Conservation (phyloP, 352 stramenopile genomes). For the Peronosclerospora sorghi region DNA sequence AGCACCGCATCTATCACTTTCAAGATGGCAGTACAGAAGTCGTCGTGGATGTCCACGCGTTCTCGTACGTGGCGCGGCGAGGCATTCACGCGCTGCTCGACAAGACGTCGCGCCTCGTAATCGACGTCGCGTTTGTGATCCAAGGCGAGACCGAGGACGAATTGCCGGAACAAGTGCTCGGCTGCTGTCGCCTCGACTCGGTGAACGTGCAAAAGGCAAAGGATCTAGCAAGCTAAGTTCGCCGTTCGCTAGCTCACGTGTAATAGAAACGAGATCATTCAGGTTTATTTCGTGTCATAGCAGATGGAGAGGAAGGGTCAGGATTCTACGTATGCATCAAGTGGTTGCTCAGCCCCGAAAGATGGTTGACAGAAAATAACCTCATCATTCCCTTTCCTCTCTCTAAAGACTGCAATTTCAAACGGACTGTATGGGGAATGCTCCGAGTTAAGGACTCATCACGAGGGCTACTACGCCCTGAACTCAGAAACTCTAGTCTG, state of each 20-base stretch:
- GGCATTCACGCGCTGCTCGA: slow-evolving; percentile 71
- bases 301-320: slow-evolving; percentile 73
- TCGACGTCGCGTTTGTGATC: slow-evolving; percentile 82
- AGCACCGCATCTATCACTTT: slow-evolving; percentile 80
- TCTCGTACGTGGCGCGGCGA: slow-evolving; percentile 74
- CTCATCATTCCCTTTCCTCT: slow-evolving; percentile 63
- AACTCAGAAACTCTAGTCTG: slow-evolving; percentile 89
- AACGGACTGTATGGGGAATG: slow-evolving; percentile 39
- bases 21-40: slow-evolving; percentile 54
- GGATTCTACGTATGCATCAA: slow-evolving; percentile 76
- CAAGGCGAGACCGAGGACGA: slow-evolving; percentile 83
- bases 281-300: slow-evolving; percentile 3
- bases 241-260: background rate
- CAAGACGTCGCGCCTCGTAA: slow-evolving; percentile 69
- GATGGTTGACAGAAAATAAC: slow-evolving; percentile 80
- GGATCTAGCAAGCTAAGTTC: slow-evolving; percentile 28
- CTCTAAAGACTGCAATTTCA: background rate
- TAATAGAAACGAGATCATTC: slow-evolving; percentile 7
- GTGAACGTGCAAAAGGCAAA: slow-evolving; percentile 57
- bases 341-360: slow-evolving; percentile 84
- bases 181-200: slow-evolving; percentile 69
- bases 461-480: slow-evolving; percentile 80
- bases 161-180: slow-evolving; percentile 76
- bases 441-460: slow-evolving; percentile 64
- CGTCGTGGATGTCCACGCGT: slow-evolving; percentile 71